These are phyloP conservation scores for Histomonas meleagridis DNA, from an alignment of 208 protist species.

Conservation along the genomic window DNA sequence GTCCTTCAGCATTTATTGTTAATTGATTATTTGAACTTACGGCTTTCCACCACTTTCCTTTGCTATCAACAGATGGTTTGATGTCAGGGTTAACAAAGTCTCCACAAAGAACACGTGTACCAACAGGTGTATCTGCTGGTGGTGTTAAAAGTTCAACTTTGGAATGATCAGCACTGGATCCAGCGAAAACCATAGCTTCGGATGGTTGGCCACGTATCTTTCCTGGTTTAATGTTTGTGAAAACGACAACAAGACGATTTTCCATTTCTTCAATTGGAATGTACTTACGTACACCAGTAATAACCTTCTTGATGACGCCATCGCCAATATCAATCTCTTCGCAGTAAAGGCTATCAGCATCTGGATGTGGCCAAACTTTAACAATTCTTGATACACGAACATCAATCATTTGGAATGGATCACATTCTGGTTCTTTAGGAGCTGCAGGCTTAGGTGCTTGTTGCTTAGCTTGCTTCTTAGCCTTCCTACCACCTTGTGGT, in stretches of 20 bases:
- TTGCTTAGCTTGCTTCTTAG: neutral
- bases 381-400: neutral
- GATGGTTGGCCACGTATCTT: constrained; percentile 24
- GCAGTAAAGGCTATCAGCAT: constrained; percentile 18
- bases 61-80: neutral
- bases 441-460: neutral
- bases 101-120: neutral
- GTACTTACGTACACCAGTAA: neutral
- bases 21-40: neutral
- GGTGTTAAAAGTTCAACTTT: constrained; percentile 33
- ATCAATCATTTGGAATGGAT: neutral
- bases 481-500: neutral
- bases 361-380: neutral
- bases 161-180: constrained; percentile 34
- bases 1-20: neutral
- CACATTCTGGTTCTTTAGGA: neutral
- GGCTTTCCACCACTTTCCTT: neutral
- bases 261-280: constrained; percentile 40
- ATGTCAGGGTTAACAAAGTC: neutral
- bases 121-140: constrained; percentile 33
- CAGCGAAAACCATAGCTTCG: constrained; percentile 36
- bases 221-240: constrained; percentile 38
- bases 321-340: constrained; percentile 37
- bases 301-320: neutral
- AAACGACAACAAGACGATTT: constrained; percentile 36